phyloP scores from a whole-genome alignment of 306 rosid species.

The Trichosanthes truncata region DNA sequence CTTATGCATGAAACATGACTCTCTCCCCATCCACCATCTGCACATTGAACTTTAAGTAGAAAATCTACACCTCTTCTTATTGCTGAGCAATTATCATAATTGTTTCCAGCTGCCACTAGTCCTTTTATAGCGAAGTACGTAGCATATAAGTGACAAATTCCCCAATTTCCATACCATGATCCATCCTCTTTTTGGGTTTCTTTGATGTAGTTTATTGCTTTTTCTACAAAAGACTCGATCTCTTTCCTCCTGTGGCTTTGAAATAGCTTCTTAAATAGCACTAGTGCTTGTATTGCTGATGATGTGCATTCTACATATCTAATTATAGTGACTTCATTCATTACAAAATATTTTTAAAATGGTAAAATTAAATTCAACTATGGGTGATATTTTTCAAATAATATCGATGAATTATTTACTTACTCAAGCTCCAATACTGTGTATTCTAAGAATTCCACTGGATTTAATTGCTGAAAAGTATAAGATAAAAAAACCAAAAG shows the following conservation, averaged over 20 bases:
- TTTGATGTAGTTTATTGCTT: neutral
- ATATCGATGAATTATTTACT: neutral
- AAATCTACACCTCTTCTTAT: neutral
- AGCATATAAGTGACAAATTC: neutral
- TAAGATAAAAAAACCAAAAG: neutral
- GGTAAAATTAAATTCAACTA: neutral
- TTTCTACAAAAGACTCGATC: neutral
- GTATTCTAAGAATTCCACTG: neutral
- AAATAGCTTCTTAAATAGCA: neutral
- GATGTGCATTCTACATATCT: neutral
- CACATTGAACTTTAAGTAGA: neutral
- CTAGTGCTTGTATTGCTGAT: neutral
- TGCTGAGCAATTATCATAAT: neutral
- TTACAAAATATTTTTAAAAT: neutral
- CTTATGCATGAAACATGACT: neutral
- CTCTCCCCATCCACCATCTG: neutral
- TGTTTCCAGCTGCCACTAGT: neutral
- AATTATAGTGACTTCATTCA: too few species aligned
- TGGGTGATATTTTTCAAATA: neutral
- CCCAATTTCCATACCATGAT: neutral
- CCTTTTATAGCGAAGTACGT: neutral
- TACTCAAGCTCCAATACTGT: neutral
- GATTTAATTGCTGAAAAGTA: neutral
- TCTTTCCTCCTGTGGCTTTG: neutral
- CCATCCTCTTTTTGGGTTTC: neutral